Evolutionary conservation across 768 basidiomycete species (phyloP).

Genomic region (Clathrus columnatus): DNA sequence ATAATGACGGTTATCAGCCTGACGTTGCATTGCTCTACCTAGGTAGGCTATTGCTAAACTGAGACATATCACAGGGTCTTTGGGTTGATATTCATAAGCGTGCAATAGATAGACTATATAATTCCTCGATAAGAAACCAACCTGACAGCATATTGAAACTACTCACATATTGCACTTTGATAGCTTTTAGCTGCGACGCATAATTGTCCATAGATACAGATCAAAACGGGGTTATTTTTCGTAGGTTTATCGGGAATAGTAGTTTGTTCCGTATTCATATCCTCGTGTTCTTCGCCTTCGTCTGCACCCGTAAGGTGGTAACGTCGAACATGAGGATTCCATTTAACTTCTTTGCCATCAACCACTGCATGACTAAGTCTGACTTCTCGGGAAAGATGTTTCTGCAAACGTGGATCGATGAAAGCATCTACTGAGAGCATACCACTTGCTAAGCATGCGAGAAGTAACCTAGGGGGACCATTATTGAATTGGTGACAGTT

Average conservation of each 20-base stretch:
- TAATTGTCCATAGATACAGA: constrained; percentile 74
- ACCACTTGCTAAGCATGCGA: constrained; percentile 66
- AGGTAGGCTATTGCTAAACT: constrained; percentile 77
- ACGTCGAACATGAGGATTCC: constrained; percentile 52
- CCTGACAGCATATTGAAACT: not conserved
- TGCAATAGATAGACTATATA: constrained; percentile 75
- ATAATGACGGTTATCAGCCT: constrained; percentile 90
- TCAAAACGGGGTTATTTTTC: constrained; percentile 60
- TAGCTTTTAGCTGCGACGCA: constrained; percentile 80
- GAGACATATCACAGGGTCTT: constrained; percentile 82
- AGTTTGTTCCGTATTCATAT: constrained; percentile 16
- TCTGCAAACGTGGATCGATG: constrained; percentile 70
- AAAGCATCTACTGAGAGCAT: constrained; percentile 64
- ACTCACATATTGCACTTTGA: constrained; percentile 85
- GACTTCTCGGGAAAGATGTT: constrained; percentile 76
- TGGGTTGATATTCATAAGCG: constrained; percentile 74
- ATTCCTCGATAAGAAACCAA: not conserved
- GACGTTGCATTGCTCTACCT: constrained; percentile 86
- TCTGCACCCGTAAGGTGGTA: constrained; percentile 36
- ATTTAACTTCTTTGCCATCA: constrained; percentile 54
- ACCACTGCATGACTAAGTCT: constrained; percentile 58
- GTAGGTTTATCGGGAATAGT: constrained; percentile 41
- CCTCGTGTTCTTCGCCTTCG: constrained; percentile 28
- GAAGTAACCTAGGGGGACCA: constrained; percentile 70
- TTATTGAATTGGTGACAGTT: constrained; percentile 77